Conservation (phyloP, 106 monocot species). For the Cymbidium sinense region DNA sequence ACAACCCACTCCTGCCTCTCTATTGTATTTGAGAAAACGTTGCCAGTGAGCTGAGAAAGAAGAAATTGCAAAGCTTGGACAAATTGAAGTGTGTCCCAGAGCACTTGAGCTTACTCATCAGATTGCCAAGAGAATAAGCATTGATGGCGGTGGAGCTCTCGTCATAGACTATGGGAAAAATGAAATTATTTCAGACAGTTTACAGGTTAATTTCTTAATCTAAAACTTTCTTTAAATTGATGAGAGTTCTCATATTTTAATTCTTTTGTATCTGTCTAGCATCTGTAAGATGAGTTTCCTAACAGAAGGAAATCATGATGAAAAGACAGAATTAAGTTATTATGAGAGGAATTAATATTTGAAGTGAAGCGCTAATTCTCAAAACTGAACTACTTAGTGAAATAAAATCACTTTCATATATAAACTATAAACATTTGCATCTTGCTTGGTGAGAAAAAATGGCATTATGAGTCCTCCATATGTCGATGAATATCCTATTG, state of each 20-base stretch:
- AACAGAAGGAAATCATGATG: not conserved
- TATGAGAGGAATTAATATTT: not conserved
- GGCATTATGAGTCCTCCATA: no score
- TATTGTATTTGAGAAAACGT: slow-evolving; percentile 64
- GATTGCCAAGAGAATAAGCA: slow-evolving; percentile 81
- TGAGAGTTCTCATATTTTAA: not conserved
- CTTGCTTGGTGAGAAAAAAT: no score
- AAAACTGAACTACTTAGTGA: no score
- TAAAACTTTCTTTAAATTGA: not conserved
- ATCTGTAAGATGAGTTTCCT: slow-evolving; percentile 3
- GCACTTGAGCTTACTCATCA: slow-evolving; percentile 76
- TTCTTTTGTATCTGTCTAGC: not conserved
- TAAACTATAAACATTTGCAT: no score
- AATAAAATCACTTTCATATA: no score
- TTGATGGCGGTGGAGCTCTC: slow-evolving; percentile 93
- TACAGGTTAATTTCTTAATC: slow-evolving; percentile 53
- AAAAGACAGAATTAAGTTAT: not conserved
- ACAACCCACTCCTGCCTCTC: slow-evolving; percentile 55
- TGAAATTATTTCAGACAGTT: slow-evolving; percentile 83
- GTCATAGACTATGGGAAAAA: slow-evolving; percentile 93
- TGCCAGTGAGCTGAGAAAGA: slow-evolving; percentile 62
- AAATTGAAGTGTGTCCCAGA: slow-evolving; percentile 83
- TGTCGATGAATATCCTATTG: no score
- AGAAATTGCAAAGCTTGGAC: slow-evolving; percentile 61
- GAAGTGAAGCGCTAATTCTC: no score